Evolutionary conservation across 2,329 filamentous ascomycete species (phyloP).

Genomic region (Orbilia brochopaga): DNA sequence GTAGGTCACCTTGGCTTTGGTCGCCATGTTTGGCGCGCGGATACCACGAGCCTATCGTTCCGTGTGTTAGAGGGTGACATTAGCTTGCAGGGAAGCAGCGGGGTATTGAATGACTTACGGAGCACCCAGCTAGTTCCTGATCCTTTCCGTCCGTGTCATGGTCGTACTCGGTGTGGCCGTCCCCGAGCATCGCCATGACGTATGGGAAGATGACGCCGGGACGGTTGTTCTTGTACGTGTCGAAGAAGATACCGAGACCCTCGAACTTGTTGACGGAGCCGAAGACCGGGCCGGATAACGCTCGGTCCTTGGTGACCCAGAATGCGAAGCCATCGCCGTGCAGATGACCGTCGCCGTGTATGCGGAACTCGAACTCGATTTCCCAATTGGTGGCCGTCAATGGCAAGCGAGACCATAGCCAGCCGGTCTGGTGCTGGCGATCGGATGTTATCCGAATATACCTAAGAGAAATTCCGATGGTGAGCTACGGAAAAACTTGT

Average conservation of each 20-base stretch:
- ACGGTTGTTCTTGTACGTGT: constrained; percentile 99
- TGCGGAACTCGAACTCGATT: constrained; percentile 93
- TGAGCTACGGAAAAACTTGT: constrained; percentile 5
- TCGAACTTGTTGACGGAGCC: constrained; percentile 88
- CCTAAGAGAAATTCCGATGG: constrained; percentile 61
- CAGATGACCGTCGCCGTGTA: constrained; percentile 84
- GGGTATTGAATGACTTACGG: constrained; percentile 62
- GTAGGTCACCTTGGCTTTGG: constrained; percentile 87
- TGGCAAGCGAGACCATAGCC: constrained; percentile 91
- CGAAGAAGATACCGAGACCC: constrained; percentile 91
- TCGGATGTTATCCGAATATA: constrained; percentile 94
- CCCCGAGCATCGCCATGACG: constrained; percentile 97
- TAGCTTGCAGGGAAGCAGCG: neutral
- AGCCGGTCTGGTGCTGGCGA: constrained; percentile 86
- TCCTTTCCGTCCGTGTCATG: constrained; percentile 92
- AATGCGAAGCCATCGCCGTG: constrained; percentile 97
- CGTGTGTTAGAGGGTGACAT: neutral
- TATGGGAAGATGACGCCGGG: constrained; percentile 95
- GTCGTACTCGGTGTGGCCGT: constrained; percentile 87
- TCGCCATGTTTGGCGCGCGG: constrained; percentile 77
- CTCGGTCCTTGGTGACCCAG: constrained; percentile 96
- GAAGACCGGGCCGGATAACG: constrained; percentile 80
- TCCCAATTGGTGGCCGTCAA: constrained; percentile 99
- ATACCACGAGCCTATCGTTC: constrained; percentile 74
- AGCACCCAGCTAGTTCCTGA: constrained; percentile 92